Percentiles rank a stretch among this genome's conserved stretches.
These are phyloP conservation scores for Ambrosiella cleistominuta DNA, from an alignment of 2,329 filamentous ascomycete genomes.

Conservation along the genomic window DNA sequence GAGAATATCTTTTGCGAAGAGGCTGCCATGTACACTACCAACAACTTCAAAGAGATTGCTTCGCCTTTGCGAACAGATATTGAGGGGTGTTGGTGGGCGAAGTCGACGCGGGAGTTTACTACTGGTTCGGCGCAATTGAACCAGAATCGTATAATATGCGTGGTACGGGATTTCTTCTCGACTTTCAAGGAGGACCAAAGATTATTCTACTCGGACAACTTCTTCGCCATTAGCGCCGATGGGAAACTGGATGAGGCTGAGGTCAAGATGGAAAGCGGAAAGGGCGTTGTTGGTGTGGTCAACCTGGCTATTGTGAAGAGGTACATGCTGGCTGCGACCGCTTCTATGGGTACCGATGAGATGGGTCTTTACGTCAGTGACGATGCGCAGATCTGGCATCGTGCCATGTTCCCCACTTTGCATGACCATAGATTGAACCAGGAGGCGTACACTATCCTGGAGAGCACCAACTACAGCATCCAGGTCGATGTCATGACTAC, in stretches of 20 bases:
- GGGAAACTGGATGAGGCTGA: conserved; percentile 46
- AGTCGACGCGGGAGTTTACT: conserved; percentile 54
- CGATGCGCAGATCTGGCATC: conserved; percentile 74
- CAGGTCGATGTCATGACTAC: conserved; percentile 81
- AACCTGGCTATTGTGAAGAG: conserved; percentile 73
- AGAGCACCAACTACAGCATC: conserved; percentile 95
- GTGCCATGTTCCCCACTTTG: conserved; percentile 69
- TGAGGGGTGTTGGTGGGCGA: conserved; percentile 74
- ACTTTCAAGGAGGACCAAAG: conserved; percentile 56
- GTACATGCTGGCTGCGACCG: conserved; percentile 68
- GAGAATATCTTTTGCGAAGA: conserved; percentile 45
- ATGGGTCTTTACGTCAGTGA: conserved; percentile 81
- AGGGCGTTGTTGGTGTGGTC: conserved; percentile 61
- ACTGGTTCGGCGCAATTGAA: conserved; percentile 49
- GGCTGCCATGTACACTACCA: conserved; percentile 55
- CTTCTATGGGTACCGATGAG: conserved; percentile 65
- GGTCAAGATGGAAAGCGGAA: conserved; percentile 55
- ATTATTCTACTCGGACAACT: conserved; percentile 67
- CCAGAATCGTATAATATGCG: conserved; percentile 58
- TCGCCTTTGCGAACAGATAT: conserved; percentile 50
- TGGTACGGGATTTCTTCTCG: conserved; percentile 56
- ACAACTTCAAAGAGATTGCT: conserved; percentile 59
- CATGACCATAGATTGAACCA: conserved; percentile 55
- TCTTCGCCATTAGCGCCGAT: conserved; percentile 41
- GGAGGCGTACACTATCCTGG: conserved; percentile 80